Percentiles rank a stretch among this genome's conserved stretches.
Evolutionary conservation across 768 basidiomycete genomes (phyloP).

Genomic region (Dendrothele bispora): DNA sequence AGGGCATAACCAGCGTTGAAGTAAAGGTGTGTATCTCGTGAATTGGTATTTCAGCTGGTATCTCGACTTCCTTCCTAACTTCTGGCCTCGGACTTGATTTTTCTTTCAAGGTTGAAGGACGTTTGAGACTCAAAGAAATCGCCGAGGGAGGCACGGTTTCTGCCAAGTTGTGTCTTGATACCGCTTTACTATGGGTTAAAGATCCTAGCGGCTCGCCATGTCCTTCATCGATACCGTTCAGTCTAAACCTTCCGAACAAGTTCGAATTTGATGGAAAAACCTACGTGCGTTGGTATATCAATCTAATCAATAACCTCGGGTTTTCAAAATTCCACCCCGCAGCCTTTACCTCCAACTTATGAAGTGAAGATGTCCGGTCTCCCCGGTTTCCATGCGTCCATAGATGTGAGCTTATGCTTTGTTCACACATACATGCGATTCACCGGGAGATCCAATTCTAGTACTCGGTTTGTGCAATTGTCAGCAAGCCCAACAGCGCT

Average conservation of each 20-base stretch:
- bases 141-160: slow-evolving; percentile 64
- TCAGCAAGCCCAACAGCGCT: slow-evolving; percentile 47
- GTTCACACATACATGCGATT: neutral
- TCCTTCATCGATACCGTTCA: slow-evolving; percentile 54
- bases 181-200: slow-evolving; percentile 58
- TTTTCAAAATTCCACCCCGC: slow-evolving; percentile 4
- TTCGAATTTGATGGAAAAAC: slow-evolving; percentile 55
- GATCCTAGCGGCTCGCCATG: slow-evolving; percentile 42
- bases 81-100: neutral
- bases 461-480: slow-evolving; percentile 59
- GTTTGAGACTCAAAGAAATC: slow-evolving; percentile 56
- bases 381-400: slow-evolving; percentile 68
- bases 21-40: slow-evolving; percentile 58
- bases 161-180: slow-evolving; percentile 51
- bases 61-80: no score
- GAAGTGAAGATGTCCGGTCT: slow-evolving; percentile 67
- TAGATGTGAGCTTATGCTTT: slow-evolving; percentile 35
- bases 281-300: slow-evolving; percentile 47
- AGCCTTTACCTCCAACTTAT: slow-evolving; percentile 74
- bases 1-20: slow-evolving; percentile 60
- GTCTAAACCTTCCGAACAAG: slow-evolving; percentile 53
- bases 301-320: neutral
- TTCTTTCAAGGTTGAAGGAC: slow-evolving; percentile 56
- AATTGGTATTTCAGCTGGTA: neutral
- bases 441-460: slow-evolving; percentile 15